These are phyloP conservation scores for Sporothrix humicola DNA, from an alignment of 2,329 filamentous ascomycete species.

Conservation along the genomic window DNA sequence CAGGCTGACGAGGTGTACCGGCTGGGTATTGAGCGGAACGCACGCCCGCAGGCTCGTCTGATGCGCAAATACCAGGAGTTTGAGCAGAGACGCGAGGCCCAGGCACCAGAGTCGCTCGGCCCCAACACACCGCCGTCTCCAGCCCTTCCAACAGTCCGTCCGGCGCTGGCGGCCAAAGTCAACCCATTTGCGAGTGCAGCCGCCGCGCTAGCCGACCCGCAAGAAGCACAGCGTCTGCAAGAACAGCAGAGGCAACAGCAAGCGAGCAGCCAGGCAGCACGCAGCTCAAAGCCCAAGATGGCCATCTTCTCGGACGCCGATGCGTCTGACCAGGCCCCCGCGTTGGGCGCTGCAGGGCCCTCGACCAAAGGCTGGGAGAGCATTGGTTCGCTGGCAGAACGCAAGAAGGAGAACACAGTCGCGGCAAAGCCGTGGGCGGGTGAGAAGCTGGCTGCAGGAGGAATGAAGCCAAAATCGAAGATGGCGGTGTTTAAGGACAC, in stretches of 20 bases:
- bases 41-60: conserved; percentile 79
- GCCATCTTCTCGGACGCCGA: conserved; percentile 86
- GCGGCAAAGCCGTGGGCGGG: conserved; percentile 90
- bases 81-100: conserved; percentile 72
- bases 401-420: conserved; percentile 91
- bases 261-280: conserved; percentile 56
- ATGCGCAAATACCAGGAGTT: conserved; percentile 93
- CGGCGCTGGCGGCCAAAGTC: conserved; percentile 82
- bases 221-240: conserved; percentile 52
- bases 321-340: conserved; percentile 61
- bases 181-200: conserved; percentile 75
- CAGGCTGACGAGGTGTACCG: conserved; percentile 95
- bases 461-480: conserved; percentile 80
- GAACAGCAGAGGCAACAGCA: conserved; percentile 34
- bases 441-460: conserved; percentile 85
- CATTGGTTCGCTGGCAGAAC: conserved; percentile 82
- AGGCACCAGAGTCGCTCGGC: conserved; percentile 57
- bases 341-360: conserved; percentile 58
- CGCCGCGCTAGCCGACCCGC: conserved; percentile 63
- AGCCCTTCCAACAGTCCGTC: conserved; percentile 80
- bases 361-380: conserved; percentile 83
- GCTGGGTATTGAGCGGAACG: conserved; percentile 86
- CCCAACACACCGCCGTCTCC: conserved; percentile 74
- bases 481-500: conserved; percentile 93
- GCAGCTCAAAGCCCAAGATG: conserved; percentile 75